These are phyloP conservation scores for Novymonas esmeraldas DNA, from an alignment of 208 protist species.

Conservation along the genomic window DNA sequence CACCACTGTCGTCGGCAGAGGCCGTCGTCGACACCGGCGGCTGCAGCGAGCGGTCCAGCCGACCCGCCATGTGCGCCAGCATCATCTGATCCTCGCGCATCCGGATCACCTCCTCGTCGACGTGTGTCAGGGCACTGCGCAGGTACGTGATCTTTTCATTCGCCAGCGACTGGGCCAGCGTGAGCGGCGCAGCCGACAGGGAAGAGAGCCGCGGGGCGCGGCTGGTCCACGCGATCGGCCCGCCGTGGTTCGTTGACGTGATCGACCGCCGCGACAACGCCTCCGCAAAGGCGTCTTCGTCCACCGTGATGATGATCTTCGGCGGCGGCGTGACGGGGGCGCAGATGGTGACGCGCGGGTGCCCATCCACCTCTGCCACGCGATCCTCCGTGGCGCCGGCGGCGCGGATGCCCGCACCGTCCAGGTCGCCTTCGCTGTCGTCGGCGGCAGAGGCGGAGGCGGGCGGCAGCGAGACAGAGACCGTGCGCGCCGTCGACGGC, in stretches of 20 bases:
- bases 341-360: neutral
- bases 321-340: neutral
- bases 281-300: neutral
- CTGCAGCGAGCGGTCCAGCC: conserved; percentile 42
- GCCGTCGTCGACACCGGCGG: neutral
- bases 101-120: conserved; percentile 32
- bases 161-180: neutral
- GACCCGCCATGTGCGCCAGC: conserved; percentile 48
- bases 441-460: neutral
- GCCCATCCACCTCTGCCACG: neutral
- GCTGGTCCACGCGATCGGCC: neutral
- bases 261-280: neutral
- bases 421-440: neutral
- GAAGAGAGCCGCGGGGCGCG: neutral
- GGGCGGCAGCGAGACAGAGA: neutral
- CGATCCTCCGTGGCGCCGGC: too few relatives aligned
- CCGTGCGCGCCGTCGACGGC: neutral
- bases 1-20: neutral
- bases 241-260: neutral
- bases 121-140: conserved; percentile 1
- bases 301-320: neutral
- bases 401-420: too few relatives aligned
- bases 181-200: neutral
- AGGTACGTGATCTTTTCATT: conserved; percentile 16
- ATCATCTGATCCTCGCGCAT: conserved; percentile 70